phyloP scores from a whole-genome alignment of 805 yeast species.

The Saccharomycopsis guyanensis region DNA sequence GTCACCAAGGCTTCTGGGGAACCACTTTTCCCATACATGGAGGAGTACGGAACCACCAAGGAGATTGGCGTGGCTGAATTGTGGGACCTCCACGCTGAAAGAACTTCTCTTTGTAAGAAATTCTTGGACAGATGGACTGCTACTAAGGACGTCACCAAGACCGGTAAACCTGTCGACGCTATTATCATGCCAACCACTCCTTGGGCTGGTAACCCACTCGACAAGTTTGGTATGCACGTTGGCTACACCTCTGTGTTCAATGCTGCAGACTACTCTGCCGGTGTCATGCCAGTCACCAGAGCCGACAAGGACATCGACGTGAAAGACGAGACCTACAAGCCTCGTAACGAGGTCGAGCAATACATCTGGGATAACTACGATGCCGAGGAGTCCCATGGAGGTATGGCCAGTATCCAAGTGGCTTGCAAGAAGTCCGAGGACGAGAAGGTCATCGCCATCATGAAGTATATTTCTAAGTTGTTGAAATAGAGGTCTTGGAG shows the following conservation, averaged over 20 bases:
- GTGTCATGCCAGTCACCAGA: slow-evolving; percentile 36
- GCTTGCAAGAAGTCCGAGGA: slow-evolving; percentile 55
- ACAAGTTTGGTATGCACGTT: slow-evolving; percentile 27
- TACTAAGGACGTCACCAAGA: slow-evolving; percentile 31
- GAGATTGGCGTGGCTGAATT: slow-evolving; percentile 26
- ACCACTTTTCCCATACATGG: slow-evolving; percentile 25
- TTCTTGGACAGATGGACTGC: slow-evolving; percentile 26
- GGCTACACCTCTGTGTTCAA: slow-evolving; percentile 38
- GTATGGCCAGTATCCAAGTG: slow-evolving; percentile 60
- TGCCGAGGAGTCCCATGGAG: slow-evolving; percentile 46
- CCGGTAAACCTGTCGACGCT: slow-evolving; percentile 38
- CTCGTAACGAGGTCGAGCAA: slow-evolving; percentile 36
- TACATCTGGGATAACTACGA: slow-evolving; percentile 40
- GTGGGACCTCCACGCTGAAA: slow-evolving; percentile 30
- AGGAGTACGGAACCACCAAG: slow-evolving; percentile 25
- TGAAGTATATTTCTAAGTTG: slow-evolving; percentile 31
- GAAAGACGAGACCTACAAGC: slow-evolving; percentile 25
- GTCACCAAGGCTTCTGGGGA: slow-evolving; percentile 29
- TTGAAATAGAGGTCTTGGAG: neutral
- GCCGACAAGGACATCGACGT: slow-evolving; percentile 39
- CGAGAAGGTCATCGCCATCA: slow-evolving; percentile 48
- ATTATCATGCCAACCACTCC: slow-evolving; percentile 41
- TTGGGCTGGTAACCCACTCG: slow-evolving; percentile 31
- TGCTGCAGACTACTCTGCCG: slow-evolving; percentile 34
- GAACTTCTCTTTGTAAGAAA: slow-evolving; percentile 29